phyloP scores from a whole-genome alignment of 129 eudicot genomes.

The Oenanthe sinensis region DNA sequence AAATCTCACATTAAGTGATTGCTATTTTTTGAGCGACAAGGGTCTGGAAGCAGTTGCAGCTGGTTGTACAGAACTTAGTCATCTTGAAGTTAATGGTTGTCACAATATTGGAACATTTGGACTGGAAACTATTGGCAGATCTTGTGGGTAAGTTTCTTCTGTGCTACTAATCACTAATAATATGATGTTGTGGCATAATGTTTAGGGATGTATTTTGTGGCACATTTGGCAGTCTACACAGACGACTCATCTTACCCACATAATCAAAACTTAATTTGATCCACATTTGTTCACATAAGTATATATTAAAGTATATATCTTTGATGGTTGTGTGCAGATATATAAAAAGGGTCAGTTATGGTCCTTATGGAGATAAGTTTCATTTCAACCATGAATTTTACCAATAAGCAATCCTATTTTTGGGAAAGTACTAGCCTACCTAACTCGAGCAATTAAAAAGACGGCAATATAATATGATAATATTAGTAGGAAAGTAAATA shows the following conservation, averaged over 20 bases:
- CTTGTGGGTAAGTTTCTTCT: conserved; percentile 53
- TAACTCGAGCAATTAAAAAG: background rate
- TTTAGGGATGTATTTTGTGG: background rate
- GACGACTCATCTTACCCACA: background rate
- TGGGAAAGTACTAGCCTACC: background rate
- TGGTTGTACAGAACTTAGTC: conserved; percentile 89
- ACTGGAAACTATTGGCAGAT: conserved; percentile 67
- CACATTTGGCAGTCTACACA: background rate
- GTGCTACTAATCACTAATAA: background rate
- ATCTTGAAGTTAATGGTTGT: conserved; percentile 95
- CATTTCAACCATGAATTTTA: background rate
- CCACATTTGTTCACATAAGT: background rate
- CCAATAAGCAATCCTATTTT: background rate
- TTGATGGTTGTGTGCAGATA: background rate
- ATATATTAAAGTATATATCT: background rate
- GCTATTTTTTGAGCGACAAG: conserved; percentile 70
- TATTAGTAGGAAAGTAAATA: background rate
- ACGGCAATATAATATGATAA: too few relatives aligned
- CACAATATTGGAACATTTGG: conserved; percentile 84
- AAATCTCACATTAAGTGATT: conserved; percentile 73
- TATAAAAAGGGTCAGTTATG: background rate
- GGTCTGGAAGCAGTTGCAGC: conserved; percentile 82
- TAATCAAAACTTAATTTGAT: background rate
- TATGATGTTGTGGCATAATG: background rate
- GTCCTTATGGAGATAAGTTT: background rate